These are phyloP conservation scores for Botrytis pseudocinerea DNA, from an alignment of 2,329 filamentous ascomycete species.

Conservation along the genomic window DNA sequence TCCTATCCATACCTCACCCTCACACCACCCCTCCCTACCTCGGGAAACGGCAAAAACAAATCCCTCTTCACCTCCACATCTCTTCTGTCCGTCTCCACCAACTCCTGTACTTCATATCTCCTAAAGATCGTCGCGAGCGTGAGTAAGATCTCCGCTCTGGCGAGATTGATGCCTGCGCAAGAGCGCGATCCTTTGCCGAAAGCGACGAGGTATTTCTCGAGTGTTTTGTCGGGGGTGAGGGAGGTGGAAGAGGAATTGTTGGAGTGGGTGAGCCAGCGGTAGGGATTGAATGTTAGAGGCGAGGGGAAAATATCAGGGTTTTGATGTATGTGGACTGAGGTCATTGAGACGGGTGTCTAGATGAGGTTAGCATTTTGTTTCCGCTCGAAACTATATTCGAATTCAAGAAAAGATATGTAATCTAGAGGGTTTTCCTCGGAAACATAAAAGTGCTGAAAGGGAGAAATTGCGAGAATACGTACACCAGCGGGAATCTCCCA, in stretches of 20 bases:
- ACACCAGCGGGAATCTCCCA: constrained; percentile 29
- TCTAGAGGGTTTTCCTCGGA: neutral
- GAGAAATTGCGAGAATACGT: neutral
- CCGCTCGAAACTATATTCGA: neutral
- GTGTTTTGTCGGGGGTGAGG: constrained; percentile 26
- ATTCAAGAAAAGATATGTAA: no score
- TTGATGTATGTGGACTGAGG: constrained; percentile 30
- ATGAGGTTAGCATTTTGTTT: neutral
- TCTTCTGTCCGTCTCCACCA: constrained; percentile 28
- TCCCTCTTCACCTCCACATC: constrained; percentile 29
- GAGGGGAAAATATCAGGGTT: constrained; percentile 31
- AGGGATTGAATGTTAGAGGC: constrained; percentile 25
- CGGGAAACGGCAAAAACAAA: constrained; percentile 24
- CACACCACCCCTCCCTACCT: constrained; percentile 15
- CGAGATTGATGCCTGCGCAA: constrained; percentile 36
- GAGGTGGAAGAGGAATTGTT: neutral
- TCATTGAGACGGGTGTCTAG: constrained; percentile 33
- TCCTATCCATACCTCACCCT: constrained; percentile 1
- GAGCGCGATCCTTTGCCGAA: constrained; percentile 32
- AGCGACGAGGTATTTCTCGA: constrained; percentile 30
- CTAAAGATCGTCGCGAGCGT: constrained; percentile 29
- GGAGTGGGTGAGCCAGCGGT: constrained; percentile 30
- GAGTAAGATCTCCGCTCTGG: constrained; percentile 32
- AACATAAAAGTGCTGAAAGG: neutral
- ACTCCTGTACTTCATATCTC: constrained; percentile 26